phyloP scores from a whole-genome alignment of 1,139 yeast genomes.

The Taphrina deformans region DNA sequence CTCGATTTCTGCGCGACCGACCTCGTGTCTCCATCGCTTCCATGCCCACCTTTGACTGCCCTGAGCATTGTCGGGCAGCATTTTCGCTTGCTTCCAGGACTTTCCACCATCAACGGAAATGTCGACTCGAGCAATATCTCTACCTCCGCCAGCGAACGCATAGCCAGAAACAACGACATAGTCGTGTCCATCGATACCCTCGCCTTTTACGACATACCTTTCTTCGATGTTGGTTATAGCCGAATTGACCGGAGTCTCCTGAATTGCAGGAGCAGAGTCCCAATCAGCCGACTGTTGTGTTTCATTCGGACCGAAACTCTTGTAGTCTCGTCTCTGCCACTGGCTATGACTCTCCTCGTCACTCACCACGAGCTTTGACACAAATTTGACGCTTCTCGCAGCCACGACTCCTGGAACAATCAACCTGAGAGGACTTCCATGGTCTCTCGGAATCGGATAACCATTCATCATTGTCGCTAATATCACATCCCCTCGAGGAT shows the following conservation, averaged over 20 bases:
- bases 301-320: constrained; percentile 2
- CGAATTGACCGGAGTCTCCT: neutral
- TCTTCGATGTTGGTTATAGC: constrained; percentile 1
- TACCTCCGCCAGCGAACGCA: neutral
- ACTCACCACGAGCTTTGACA: neutral
- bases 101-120: neutral
- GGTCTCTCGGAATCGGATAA: neutral
- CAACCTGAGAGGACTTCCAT: neutral
- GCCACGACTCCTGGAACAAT: neutral
- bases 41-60: constrained; percentile 3
- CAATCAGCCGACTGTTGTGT: constrained; percentile 3
- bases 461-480: neutral
- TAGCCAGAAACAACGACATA: constrained; percentile 1
- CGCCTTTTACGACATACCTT: constrained; percentile 3
- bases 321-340: constrained; percentile 2
- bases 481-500: constrained; percentile 2
- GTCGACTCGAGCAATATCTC: neutral
- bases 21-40: constrained; percentile 2
- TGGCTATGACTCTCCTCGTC: constrained; percentile 6
- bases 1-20: neutral
- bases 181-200: constrained; percentile 4
- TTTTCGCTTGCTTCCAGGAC: constrained; percentile 5
- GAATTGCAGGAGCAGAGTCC: neutral
- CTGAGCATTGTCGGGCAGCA: constrained; percentile 3
- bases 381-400: constrained; percentile 1